Percentiles rank a stretch among this genome's conserved stretches.
These are phyloP conservation scores for Oryza longistaminata DNA, from an alignment of 176 grass and related monocot genomes.

Conservation along the genomic window DNA sequence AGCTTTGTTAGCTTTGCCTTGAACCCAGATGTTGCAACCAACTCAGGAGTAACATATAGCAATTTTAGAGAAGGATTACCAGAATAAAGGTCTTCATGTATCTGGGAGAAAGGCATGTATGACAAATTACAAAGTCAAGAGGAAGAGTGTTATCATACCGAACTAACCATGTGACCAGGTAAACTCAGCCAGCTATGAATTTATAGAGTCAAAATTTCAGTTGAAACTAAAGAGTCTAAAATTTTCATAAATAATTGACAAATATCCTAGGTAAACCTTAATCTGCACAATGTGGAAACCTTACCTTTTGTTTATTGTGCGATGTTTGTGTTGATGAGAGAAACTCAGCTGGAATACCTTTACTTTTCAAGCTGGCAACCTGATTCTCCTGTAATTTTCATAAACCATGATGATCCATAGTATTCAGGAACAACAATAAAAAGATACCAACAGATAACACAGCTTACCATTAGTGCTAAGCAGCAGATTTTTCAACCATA, in stretches of 20 bases:
- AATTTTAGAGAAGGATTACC: constrained; percentile 82
- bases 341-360: constrained; percentile 88
- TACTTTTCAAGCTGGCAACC: constrained; percentile 79
- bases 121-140: constrained; percentile 10
- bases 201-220: not conserved
- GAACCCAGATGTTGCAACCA: constrained; percentile 82
- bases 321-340: constrained; percentile 89
- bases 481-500: constrained; percentile 47
- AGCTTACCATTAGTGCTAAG: constrained; percentile 89
- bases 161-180: not conserved
- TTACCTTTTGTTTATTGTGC: constrained; percentile 66
- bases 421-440: constrained; percentile 25
- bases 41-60: constrained; percentile 95
- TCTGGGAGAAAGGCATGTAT: constrained; percentile 48
- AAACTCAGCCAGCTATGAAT: not conserved
- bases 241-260: not conserved
- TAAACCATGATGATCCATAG: constrained; percentile 36
- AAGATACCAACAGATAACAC: not conserved
- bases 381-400: constrained; percentile 80
- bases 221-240: not conserved
- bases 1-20: constrained; percentile 79
- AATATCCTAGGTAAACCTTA: constrained; percentile 6
- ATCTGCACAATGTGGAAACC: not conserved
- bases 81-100: constrained; percentile 85
- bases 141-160: not conserved